Evolutionary conservation across 768 basidiomycete genomes (phyloP).

Genomic region (Suillus clintonianus): DNA sequence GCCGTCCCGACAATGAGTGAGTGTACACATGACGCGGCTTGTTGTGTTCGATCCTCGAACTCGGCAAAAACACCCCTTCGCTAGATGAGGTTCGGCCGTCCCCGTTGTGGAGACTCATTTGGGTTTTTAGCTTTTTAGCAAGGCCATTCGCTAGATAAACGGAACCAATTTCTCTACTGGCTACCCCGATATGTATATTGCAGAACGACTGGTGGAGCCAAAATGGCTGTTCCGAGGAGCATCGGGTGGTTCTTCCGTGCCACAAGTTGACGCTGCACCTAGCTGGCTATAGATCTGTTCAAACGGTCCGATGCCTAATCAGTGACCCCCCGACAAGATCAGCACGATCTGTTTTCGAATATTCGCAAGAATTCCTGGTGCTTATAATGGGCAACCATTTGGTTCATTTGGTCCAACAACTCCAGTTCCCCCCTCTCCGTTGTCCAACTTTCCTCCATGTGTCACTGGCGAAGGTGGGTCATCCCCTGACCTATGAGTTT

Average conservation of each 20-base stretch:
- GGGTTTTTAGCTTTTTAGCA: conserved; percentile 38
- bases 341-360: conserved; percentile 23
- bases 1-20: conserved; percentile 23
- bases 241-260: conserved; percentile 29
- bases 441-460: conserved; percentile 48
- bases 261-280: conserved; percentile 21
- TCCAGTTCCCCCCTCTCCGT: conserved; percentile 20
- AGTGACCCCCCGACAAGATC: conserved; percentile 23
- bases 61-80: conserved; percentile 13
- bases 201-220: conserved; percentile 17
- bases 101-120: conserved; percentile 30
- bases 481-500: conserved; percentile 13
- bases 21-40: conserved; percentile 12
- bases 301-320: conserved; percentile 26
- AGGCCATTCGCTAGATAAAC: conserved; percentile 18
- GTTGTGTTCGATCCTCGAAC: conserved; percentile 22
- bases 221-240: conserved; percentile 34
- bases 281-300: conserved; percentile 21
- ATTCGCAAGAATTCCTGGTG: conserved; percentile 15
- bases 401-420: conserved; percentile 1
- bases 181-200: conserved; percentile 23
- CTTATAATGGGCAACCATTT: conserved; percentile 25
- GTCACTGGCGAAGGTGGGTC: conserved; percentile 69
- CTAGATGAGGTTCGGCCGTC: conserved; percentile 19
- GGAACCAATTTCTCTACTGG: conserved; percentile 15